A percentile compares a stretch with the other conserved stretches of the same genome.
phyloP scores from a whole-genome alignment of 331 rosid genomes.

The Phaseolus coccineus region DNA sequence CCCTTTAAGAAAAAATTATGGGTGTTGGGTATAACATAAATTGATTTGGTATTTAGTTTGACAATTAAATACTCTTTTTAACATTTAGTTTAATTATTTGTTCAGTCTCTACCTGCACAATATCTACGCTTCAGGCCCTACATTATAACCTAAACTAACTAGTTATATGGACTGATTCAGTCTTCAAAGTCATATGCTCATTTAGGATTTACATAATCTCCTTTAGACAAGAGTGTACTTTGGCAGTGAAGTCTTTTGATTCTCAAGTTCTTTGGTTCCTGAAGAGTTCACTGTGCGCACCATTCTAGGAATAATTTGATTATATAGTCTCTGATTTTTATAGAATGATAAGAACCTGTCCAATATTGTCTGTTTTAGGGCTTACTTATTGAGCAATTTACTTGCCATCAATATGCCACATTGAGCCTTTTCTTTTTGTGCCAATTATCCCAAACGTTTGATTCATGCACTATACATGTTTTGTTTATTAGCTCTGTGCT shows the following conservation, averaged over 20 bases:
- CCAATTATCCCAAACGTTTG: neutral
- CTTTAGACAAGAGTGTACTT: neutral
- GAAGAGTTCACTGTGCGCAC: neutral
- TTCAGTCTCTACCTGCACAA: too few species aligned
- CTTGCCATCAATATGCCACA: neutral
- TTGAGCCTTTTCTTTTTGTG: neutral
- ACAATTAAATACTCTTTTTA: neutral
- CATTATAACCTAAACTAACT: neutral
- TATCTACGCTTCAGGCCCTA: too few species aligned
- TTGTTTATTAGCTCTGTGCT: slow-evolving; percentile 21
- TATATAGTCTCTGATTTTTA: neutral
- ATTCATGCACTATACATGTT: neutral
- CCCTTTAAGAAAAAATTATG: neutral
- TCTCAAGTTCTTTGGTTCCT: neutral
- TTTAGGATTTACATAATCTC: slow-evolving; percentile 10
- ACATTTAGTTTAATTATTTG: neutral
- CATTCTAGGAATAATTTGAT: neutral
- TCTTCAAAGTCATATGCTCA: neutral
- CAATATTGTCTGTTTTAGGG: neutral
- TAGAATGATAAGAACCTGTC: neutral
- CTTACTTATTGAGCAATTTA: neutral
- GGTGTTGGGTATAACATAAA: neutral
- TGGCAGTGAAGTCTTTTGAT: slow-evolving; percentile 15
- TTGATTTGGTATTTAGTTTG: slow-evolving; percentile 2
- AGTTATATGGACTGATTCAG: neutral